phyloP scores from a whole-genome alignment of 164 flowering plant species.

The Berberis vulgaris region DNA sequence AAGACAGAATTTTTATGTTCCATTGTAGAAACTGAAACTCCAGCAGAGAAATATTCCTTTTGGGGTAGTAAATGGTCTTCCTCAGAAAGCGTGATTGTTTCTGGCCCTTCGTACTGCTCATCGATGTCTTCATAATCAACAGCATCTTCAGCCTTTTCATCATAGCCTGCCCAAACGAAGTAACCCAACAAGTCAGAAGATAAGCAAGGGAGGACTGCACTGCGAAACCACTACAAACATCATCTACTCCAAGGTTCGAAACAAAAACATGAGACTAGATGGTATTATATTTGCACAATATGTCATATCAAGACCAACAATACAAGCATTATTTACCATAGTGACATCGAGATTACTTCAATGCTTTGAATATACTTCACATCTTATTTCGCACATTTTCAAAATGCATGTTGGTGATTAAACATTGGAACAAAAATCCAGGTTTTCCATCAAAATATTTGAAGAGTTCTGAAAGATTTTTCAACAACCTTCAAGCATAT shows the following conservation, averaged over 20 bases:
- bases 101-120: slow-evolving; percentile 97
- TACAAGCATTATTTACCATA: no score
- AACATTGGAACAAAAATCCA: no score
- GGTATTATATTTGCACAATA: no score
- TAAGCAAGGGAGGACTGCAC: neutral
- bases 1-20: slow-evolving; percentile 42
- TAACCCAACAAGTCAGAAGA: neutral
- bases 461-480: no score
- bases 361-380: no score
- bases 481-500: no score
- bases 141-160: slow-evolving; percentile 91
- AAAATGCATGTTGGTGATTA: no score
- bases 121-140: slow-evolving; percentile 95
- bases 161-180: slow-evolving; percentile 50
- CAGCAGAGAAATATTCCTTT: slow-evolving; percentile 52
- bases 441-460: no score
- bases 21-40: slow-evolving; percentile 34
- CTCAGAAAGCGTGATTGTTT: slow-evolving; percentile 61
- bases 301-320: no score
- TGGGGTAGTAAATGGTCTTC: slow-evolving; percentile 77
- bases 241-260: neutral
- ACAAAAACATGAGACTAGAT: no score
- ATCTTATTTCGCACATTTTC: no score
- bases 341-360: no score
- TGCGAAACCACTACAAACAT: neutral